Evolutionary conservation across 163 green algal genomes (phyloP).

Genomic region (Volvox carteri): DNA sequence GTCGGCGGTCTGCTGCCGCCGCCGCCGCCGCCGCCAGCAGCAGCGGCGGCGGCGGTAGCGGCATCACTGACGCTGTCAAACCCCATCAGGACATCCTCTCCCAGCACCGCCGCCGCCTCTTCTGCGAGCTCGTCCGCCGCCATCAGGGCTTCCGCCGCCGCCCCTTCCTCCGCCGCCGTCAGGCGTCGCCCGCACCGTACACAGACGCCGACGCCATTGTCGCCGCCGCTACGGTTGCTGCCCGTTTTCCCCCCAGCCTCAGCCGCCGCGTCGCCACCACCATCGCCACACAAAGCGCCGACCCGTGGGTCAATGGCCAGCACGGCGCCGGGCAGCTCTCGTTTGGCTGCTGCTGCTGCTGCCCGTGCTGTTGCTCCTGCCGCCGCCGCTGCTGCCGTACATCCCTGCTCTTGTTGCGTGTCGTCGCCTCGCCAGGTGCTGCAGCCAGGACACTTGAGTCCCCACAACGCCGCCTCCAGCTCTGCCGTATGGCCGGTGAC

Average conservation of each 20-base stretch:
- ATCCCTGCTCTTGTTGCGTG: not conserved
- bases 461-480: constrained; percentile 48
- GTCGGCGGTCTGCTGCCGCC: not conserved
- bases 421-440: not conserved
- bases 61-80: too few relatives aligned
- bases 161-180: not conserved
- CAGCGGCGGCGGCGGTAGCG: too few relatives aligned
- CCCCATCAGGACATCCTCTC: too few relatives aligned
- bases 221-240: not conserved
- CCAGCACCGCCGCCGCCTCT: constrained; percentile 2
- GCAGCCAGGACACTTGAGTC: constrained; percentile 14
- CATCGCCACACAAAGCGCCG: not conserved
- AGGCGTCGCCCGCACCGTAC: not conserved
- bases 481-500: not conserved
- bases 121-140: not conserved
- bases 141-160: not conserved
- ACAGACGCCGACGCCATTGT: not conserved
- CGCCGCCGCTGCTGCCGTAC: not conserved
- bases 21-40: not conserved
- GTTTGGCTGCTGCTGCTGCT: not conserved
- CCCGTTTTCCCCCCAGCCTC: too few relatives aligned
- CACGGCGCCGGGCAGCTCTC: not conserved
- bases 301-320: constrained; percentile 16
- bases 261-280: not conserved
- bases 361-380: not conserved